phyloP scores from a whole-genome alignment of 768 basidiomycete species.

The Steccherinum ochraceum region DNA sequence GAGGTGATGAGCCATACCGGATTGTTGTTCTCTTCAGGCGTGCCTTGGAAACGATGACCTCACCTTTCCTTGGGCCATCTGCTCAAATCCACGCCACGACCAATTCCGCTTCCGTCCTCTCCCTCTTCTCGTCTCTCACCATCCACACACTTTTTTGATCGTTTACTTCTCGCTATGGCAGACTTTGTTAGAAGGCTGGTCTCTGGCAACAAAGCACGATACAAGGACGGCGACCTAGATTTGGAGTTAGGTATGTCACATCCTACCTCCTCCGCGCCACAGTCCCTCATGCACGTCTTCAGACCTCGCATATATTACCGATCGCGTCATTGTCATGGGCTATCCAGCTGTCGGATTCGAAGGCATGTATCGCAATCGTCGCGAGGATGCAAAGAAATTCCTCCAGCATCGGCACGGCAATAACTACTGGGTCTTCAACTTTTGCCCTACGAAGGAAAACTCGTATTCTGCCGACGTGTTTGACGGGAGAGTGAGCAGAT shows the following conservation, averaged over 20 bases:
- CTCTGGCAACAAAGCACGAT: conserved; percentile 77
- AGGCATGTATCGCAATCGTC: conserved; percentile 71
- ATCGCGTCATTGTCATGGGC: conserved; percentile 74
- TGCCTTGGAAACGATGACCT: not conserved
- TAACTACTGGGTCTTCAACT: conserved; percentile 86
- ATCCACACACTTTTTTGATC: too few species aligned
- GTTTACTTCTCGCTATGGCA: too few species aligned
- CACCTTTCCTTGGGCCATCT: too few species aligned
- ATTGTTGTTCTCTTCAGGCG: not conserved
- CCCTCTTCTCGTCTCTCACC: too few species aligned
- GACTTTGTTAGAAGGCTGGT: conserved; percentile 69
- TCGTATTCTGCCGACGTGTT: conserved; percentile 67
- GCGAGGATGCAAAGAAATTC: conserved; percentile 71
- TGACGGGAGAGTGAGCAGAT: conserved; percentile 69
- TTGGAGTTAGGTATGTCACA: conserved; percentile 60
- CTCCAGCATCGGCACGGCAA: conserved; percentile 66
- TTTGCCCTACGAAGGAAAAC: conserved; percentile 79
- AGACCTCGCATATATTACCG: conserved; percentile 68
- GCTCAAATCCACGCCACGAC: too few species aligned
- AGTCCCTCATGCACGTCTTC: too few species aligned
- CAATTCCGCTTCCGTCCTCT: too few species aligned
- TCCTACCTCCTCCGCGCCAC: too few species aligned
- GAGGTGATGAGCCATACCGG: too few species aligned
- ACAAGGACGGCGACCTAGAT: conserved; percentile 57
- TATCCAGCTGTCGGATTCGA: conserved; percentile 80